Conservation (phyloP, 2,329 filamentous ascomycete species). For the Colletotrichum sp. region DNA sequence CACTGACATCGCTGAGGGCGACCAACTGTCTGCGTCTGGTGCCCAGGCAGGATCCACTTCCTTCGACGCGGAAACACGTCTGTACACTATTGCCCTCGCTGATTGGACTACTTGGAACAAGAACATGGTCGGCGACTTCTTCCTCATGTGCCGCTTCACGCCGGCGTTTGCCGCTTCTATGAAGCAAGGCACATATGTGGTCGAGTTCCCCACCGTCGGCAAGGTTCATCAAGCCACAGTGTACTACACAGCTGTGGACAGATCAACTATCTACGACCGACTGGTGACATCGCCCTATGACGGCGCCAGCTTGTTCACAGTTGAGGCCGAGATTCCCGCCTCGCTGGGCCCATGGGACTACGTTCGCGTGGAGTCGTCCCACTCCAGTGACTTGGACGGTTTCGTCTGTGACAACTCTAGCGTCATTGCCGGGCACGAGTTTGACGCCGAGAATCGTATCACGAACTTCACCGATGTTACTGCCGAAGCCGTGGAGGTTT, state of each 20-base stretch:
- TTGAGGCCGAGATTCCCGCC: conserved; percentile 2
- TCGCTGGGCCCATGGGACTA: conserved; percentile 11
- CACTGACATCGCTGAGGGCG: not conserved
- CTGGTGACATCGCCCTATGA: not conserved
- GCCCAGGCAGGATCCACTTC: not conserved
- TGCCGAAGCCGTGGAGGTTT: not conserved
- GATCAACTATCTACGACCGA: not conserved
- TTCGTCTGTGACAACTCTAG: conserved; percentile 15
- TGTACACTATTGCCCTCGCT: not conserved
- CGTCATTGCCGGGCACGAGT: not conserved
- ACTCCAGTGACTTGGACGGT: not conserved
- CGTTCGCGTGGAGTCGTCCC: not conserved
- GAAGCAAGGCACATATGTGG: conserved; percentile 13
- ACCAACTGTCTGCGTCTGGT: not conserved
- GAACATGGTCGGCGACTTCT: conserved; percentile 18
- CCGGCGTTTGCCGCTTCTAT: not conserved
- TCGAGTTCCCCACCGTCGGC: conserved; percentile 9
- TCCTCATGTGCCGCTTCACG: conserved; percentile 18
- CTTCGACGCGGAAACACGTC: not conserved
- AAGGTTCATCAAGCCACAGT: not conserved
- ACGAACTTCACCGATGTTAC: not conserved
- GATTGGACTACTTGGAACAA: conserved; percentile 20
- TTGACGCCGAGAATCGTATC: conserved; percentile 4
- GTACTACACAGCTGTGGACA: conserved; percentile 9
- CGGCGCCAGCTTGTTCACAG: not conserved